Conservation (phyloP, 139 green algal genomes). For the Chlamydomonas incerta region DNA sequence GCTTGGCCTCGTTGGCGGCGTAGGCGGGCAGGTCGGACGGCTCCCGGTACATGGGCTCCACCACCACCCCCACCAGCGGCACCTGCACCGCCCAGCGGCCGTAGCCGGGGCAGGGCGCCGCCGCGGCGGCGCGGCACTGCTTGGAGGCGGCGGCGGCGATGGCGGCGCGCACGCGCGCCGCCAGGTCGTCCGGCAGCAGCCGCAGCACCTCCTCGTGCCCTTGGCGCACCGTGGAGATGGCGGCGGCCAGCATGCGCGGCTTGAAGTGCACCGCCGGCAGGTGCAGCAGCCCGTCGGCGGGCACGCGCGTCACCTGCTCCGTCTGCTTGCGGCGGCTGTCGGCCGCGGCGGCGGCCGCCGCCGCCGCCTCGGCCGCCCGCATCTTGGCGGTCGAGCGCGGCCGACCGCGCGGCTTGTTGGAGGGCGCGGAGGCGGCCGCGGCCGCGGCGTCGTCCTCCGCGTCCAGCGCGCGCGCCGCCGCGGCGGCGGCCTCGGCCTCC, state of each 20-base stretch:
- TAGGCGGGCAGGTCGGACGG: slow-evolving; percentile 20
- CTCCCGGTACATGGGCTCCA: slow-evolving; percentile 38
- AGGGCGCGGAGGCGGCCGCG: neutral
- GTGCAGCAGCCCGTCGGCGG: slow-evolving; percentile 16
- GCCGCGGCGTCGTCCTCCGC: slow-evolving; percentile 21
- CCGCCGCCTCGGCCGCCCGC: slow-evolving; percentile 30
- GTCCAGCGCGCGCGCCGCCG: neutral
- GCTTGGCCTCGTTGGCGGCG: neutral
- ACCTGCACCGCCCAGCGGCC: slow-evolving; percentile 1
- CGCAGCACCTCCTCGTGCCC: slow-evolving; percentile 29
- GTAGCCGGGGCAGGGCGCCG: neutral
- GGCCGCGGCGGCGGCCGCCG: slow-evolving; percentile 7
- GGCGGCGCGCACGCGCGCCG: neutral
- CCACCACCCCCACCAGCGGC: neutral
- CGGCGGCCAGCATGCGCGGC: neutral
- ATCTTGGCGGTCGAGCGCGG: slow-evolving; percentile 26
- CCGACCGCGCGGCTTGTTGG: slow-evolving; percentile 17
- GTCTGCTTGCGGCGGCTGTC: slow-evolving; percentile 26
- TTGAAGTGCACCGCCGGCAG: neutral
- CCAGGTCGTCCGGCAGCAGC: slow-evolving; percentile 38
- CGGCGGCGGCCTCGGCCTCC: neutral
- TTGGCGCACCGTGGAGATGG: neutral
- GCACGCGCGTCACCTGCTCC: neutral
- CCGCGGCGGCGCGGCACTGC: neutral
- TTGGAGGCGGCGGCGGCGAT: neutral